Conservation (phyloP, 2,329 filamentous ascomycete species). For the Pleomassaria siparia region DNA sequence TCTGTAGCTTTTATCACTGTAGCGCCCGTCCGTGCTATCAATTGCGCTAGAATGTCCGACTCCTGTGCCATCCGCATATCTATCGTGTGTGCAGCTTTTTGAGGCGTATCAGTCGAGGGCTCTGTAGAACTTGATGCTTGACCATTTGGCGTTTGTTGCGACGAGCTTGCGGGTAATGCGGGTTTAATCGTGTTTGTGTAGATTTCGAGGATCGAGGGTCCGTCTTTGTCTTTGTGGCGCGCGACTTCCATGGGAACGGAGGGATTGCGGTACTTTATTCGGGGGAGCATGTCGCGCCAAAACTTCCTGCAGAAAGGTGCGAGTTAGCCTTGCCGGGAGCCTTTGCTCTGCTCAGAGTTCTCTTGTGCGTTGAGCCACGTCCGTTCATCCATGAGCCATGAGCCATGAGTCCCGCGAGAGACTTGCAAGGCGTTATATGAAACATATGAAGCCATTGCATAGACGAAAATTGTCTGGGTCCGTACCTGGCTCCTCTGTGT, state of each 20-base stretch:
- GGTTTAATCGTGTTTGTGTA: conserved; percentile 26
- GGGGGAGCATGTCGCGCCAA: conserved; percentile 79
- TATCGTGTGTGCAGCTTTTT: conserved; percentile 42
- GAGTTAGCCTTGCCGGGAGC: background rate
- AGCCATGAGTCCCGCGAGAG: background rate
- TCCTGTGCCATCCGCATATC: conserved; percentile 64
- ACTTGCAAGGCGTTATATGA: background rate
- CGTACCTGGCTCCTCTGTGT: conserved; percentile 72
- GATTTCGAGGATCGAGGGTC: conserved; percentile 33
- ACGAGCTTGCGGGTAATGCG: conserved; percentile 17
- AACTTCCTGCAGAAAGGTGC: conserved; percentile 67
- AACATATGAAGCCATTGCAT: background rate
- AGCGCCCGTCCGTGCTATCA: conserved; percentile 66
- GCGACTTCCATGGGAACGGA: conserved; percentile 78
- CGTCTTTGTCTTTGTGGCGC: conserved; percentile 56
- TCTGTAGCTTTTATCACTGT: conserved; percentile 57
- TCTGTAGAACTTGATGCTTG: no score
- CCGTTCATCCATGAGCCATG: no score
- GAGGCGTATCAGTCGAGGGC: conserved; percentile 7
- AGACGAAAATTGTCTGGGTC: conserved; percentile 11
- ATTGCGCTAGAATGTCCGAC: conserved; percentile 62
- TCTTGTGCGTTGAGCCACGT: background rate
- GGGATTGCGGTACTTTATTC: conserved; percentile 94
- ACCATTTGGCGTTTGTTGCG: conserved; percentile 14
- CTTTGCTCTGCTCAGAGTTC: background rate